A percentile compares a stretch with the other conserved stretches of the same genome.
These are phyloP conservation scores for Fusarium paranaense DNA, from an alignment of 2,329 filamentous ascomycete genomes.

Conservation along the genomic window DNA sequence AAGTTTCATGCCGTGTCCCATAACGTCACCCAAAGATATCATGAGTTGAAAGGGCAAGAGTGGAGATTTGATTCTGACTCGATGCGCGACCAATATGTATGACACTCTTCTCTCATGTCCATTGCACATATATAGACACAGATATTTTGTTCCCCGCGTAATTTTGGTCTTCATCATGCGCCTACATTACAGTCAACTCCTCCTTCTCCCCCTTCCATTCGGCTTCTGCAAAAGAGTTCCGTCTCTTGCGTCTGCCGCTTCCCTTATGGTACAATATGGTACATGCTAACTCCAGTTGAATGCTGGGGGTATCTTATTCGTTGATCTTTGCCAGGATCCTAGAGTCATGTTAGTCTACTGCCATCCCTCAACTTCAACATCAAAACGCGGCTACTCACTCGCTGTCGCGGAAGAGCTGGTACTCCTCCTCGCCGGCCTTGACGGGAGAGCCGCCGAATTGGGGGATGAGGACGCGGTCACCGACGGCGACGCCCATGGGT, in stretches of 20 bases:
- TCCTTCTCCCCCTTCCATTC: slow-evolving; percentile 18
- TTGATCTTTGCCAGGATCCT: slow-evolving; percentile 99
- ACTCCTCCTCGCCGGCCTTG: slow-evolving; percentile 98
- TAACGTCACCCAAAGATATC: not conserved
- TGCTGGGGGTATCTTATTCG: slow-evolving; percentile 69
- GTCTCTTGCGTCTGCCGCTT: slow-evolving; percentile 33
- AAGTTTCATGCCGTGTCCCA: not conserved
- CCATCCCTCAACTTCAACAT: not conserved
- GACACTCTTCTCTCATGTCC: slow-evolving; percentile 11
- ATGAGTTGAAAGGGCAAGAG: slow-evolving; percentile 42
- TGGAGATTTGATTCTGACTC: slow-evolving; percentile 46
- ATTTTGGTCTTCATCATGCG: slow-evolving; percentile 36
- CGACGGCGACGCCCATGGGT: slow-evolving; percentile 82
- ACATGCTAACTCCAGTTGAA: slow-evolving; percentile 42
- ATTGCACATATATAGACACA: slow-evolving; percentile 22
- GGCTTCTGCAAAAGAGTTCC: slow-evolving; percentile 17
- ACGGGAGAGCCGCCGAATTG: slow-evolving; percentile 95
- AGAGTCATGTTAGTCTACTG: slow-evolving; percentile 32
- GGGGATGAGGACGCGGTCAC: slow-evolving; percentile 95
- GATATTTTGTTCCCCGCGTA: slow-evolving; percentile 16
- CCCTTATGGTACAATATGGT: slow-evolving; percentile 53
- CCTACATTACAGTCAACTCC: slow-evolving; percentile 40
- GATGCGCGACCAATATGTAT: slow-evolving; percentile 38
- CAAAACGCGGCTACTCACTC: slow-evolving; percentile 80
- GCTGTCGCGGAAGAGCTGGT: slow-evolving; percentile 93